Percentiles rank a stretch among this genome's conserved stretches.
These are phyloP conservation scores for Tetradesmus obliquus DNA, from an alignment of 139 green algal genomes.

Conservation along the genomic window DNA sequence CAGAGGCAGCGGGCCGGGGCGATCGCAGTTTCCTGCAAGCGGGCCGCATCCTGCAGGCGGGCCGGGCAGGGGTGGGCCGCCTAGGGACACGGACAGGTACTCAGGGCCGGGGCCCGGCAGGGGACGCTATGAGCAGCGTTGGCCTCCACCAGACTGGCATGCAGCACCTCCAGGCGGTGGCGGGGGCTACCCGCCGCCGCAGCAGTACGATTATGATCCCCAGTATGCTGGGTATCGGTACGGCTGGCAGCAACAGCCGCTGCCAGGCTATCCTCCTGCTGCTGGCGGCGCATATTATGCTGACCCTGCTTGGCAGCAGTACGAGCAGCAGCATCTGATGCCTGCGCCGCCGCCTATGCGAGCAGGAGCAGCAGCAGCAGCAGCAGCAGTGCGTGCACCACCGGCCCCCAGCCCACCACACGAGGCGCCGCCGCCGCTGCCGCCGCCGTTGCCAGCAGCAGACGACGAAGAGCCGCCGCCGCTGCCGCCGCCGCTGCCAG, in stretches of 20 bases:
- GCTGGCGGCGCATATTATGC: background rate
- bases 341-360: background rate
- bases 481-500: background rate
- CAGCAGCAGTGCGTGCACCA: background rate
- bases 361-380: background rate
- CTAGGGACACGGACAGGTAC: background rate
- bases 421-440: background rate
- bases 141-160: background rate
- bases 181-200: background rate
- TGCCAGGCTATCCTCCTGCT: background rate
- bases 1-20: background rate
- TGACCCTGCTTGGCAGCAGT: background rate
- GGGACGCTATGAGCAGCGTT: background rate
- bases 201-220: background rate
- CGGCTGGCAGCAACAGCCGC: background rate
- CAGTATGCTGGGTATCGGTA: background rate
- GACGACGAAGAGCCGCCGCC: background rate
- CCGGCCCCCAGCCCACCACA: background rate
- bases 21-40: background rate
- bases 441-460: background rate
- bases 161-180: background rate
- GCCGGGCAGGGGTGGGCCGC: background rate
- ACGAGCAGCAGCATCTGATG: background rate
- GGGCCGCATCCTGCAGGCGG: too few species aligned
- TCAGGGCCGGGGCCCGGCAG: too few species aligned